Conservation (phyloP, 1,139 yeast species). For the Pichia sp. region DNA sequence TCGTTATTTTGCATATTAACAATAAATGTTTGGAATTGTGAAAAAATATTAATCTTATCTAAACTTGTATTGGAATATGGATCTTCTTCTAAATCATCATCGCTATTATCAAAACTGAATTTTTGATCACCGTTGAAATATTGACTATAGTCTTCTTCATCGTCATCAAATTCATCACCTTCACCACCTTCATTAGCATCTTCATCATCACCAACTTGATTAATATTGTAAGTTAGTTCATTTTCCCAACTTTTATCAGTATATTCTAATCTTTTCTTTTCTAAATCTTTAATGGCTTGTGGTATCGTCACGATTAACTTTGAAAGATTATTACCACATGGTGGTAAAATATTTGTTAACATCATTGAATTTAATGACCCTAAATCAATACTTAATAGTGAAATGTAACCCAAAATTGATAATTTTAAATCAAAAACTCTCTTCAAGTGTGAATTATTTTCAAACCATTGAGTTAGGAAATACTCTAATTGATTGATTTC, state of each 20-base stretch:
- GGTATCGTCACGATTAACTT: constrained; percentile 57
- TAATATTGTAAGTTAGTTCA: constrained; percentile 21
- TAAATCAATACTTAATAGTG: constrained; percentile 34
- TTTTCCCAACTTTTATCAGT: constrained; percentile 31
- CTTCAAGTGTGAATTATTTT: constrained; percentile 45
- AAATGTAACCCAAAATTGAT: constrained; percentile 60
- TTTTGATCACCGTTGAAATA: constrained; percentile 14
- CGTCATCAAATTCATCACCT: constrained; percentile 36
- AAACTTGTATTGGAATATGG: constrained; percentile 74
- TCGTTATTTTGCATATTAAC: constrained; percentile 33
- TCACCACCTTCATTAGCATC: constrained; percentile 39
- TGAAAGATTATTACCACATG: constrained; percentile 44
- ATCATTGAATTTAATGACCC: constrained; percentile 21
- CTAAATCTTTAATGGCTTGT: constrained; percentile 57
- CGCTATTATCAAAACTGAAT: constrained; percentile 21
- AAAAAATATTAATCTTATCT: constrained; percentile 63
- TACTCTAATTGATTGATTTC: constrained; percentile 38
- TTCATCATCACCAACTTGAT: constrained; percentile 32
- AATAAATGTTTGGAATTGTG: constrained; percentile 41
- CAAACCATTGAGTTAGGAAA: constrained; percentile 68
- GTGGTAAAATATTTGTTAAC: constrained; percentile 29
- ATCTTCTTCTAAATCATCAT: constrained; percentile 56
- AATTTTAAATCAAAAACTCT: constrained; percentile 81
- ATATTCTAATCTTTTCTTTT: constrained; percentile 53
- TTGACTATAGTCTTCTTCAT: constrained; percentile 21